These are phyloP conservation scores for Kingdonia uniflora DNA, from an alignment of 164 flowering plant species.

Conservation along the genomic window DNA sequence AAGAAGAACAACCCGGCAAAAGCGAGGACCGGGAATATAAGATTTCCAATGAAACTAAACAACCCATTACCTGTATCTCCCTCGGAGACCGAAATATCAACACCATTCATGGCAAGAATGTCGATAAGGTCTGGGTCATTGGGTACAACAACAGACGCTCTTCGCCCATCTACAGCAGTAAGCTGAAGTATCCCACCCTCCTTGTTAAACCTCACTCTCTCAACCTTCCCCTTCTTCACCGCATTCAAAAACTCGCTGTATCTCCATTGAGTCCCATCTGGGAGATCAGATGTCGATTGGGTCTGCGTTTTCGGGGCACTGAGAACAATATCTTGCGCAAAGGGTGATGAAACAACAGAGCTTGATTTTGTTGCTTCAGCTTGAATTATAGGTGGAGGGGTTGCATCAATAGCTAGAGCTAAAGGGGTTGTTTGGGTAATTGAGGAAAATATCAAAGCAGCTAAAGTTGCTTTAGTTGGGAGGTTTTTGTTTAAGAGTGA, in stretches of 20 bases:
- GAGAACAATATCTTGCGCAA: conserved; percentile 44
- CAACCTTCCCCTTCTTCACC: conserved; percentile 90
- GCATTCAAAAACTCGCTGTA: conserved; percentile 96
- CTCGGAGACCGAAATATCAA: conserved; percentile 91
- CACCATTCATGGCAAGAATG: conserved; percentile 95
- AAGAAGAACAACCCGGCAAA: conserved; percentile 81
- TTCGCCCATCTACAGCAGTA: conserved; percentile 81
- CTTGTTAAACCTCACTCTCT: conserved; percentile 84
- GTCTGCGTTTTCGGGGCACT: conserved; percentile 67
- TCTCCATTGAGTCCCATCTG: conserved; percentile 88
- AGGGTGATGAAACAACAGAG: conserved; percentile 43
- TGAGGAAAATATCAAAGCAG: conserved; percentile 59
- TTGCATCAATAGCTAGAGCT: conserved; percentile 37
- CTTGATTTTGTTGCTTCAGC: conserved; percentile 44
- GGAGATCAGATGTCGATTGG: conserved; percentile 51
- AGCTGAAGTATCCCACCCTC: conserved; percentile 83
- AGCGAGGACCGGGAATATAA: conserved; percentile 72
- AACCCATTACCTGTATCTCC: conserved; percentile 86
- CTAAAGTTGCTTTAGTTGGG: conserved; percentile 44
- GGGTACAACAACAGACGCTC: conserved; percentile 75
- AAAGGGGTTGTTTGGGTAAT: conserved; percentile 37
- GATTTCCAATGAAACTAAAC: conserved; percentile 62
- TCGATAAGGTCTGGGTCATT: conserved; percentile 93
- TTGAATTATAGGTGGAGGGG: conserved; percentile 40
- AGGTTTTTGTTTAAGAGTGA: conserved; percentile 5